phyloP scores from a whole-genome alignment of 805 yeast genomes.

The Saturnispora hagleri region DNA sequence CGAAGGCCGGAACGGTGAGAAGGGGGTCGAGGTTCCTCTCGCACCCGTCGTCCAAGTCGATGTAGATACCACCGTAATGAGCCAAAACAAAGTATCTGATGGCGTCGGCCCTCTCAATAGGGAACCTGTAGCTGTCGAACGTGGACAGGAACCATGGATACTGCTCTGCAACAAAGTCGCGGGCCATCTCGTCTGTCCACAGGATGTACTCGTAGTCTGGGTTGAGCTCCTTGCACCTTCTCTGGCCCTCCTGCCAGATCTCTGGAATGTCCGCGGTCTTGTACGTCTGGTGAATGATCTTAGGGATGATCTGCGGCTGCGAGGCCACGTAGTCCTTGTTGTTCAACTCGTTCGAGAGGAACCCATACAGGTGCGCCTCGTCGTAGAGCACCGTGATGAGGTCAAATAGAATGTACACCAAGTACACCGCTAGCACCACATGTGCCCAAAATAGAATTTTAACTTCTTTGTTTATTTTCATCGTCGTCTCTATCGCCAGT shows the following conservation, averaged over 20 bases:
- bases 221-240: slow-evolving; percentile 65
- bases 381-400: slow-evolving; percentile 66
- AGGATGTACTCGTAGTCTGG: slow-evolving; percentile 81
- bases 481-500: background rate
- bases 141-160: slow-evolving; percentile 82
- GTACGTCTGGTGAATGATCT: slow-evolving; percentile 89
- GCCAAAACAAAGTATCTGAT: slow-evolving; percentile 76
- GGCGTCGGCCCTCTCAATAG: slow-evolving; percentile 86
- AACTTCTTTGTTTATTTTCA: slow-evolving; percentile 54
- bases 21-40: slow-evolving; percentile 70
- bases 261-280: slow-evolving; percentile 73
- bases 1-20: slow-evolving; percentile 74
- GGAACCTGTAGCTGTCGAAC: slow-evolving; percentile 68
- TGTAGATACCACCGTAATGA: slow-evolving; percentile 84
- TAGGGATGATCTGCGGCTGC: slow-evolving; percentile 64
- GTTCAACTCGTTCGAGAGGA: slow-evolving; percentile 53
- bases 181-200: slow-evolving; percentile 84
- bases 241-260: slow-evolving; percentile 71
- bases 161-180: slow-evolving; percentile 66
- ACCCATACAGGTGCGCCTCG: slow-evolving; percentile 56
- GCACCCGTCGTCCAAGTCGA: slow-evolving; percentile 88
- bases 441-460: slow-evolving; percentile 55
- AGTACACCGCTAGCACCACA: slow-evolving; percentile 39
- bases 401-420: slow-evolving; percentile 61
- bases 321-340: slow-evolving; percentile 19